Base-by-base conservation (phyloP, 805 yeast genomes). In the Candida fluviatilis region DNA sequence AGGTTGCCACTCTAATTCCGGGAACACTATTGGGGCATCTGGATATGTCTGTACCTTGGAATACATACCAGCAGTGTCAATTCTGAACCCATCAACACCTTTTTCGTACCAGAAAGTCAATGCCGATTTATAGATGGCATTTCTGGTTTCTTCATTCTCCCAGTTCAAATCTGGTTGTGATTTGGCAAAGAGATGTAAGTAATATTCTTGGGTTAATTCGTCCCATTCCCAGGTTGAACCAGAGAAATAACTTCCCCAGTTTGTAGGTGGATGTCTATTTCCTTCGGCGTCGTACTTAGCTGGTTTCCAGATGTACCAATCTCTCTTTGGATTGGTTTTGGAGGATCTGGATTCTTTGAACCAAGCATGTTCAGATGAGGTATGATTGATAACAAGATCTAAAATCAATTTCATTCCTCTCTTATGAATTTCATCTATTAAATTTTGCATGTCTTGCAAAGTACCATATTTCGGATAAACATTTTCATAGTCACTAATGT, bases 131-230 rank as follows among this genome's bases (percentile, higher is more conserved):
- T 73, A 73, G 38, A 76, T 63, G 43, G 62, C 63, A 5, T 61
- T 41, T 46, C 60, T 47, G 15, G 50, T 37, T 36, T 55, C 71
- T 39, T 55, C 66, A 49, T 68, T 75, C 47, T 77, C 82, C 84
- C 82, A 78, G 58, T 77, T 78, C 49, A 78, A 62, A 50, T 78
- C 83, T 12, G 82, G 82, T 57, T 78, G 83, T 21, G 69, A 51
- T 35, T 56, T 58, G 11, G 80, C 79, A 57, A 75, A 78, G 40
- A 76, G 59, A 38, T 67, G 71, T 46, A 78, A 57, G 55, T 76
- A 78, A 60, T 75, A 77, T 56, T 78, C 80, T 34, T 69, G 66
- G 14, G 80, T 75, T 2, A 30, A 23, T 44, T 73, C 79, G 53
- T 78, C 82, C 52, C 66, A 76, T 31, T 60, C 60, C 82, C 83